Evolutionary conservation across 371 early-diverging fungal genomes (phyloP), one percentile per base, ranked within the genome.

Genomic region (Mucor lusitanicus): DNA sequence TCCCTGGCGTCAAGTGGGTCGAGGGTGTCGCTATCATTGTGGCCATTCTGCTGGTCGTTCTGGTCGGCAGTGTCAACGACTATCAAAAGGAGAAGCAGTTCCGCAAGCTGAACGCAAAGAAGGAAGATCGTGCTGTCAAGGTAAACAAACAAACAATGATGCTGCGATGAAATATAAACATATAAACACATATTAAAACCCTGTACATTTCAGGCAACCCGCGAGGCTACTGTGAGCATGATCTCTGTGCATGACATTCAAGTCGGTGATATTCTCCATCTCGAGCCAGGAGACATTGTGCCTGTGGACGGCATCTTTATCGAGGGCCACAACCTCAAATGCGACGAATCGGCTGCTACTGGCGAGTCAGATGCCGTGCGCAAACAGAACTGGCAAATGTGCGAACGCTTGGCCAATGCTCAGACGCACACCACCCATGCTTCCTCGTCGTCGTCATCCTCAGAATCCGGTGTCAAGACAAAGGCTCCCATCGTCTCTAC

Each of bases 211-310:
- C 35, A 93, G 87, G 88, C 87, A 17, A 82, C 88, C 17, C 88
- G 95, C 60, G 81, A 93, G 87, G 88, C 87, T 35, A 82, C 87
- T 30, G 95, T 61, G 88, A 92, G 11, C 86, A 92, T 81, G 63
- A 80, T 95, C 58, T 94, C 95, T 25, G 91, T 96, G 35, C 90
- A 90, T 72, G 91, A 94, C 62, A 70, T 95, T 44, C 87, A 91
- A 73, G 93, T 98, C 8, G 96, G 97, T 37, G 98, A 98, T 75
- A 84, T 98, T 28, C 70, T 97, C 60, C 73, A 89, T 63, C 78
- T 98, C 32, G 97, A 98, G 77, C 94, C 96, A 12, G 99, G 98
- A 40, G 98, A 97, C 74, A 91, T 97, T 53, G 83, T 97, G 32
- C 84, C 92, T 7, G 96, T 90, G 13, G 99, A 98, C 73, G 95